A percentile compares a stretch with the other conserved stretches of the same genome.
phyloP scores from a whole-genome alignment of 1,284 basidiomycete species.

The Coniferiporia weirii region DNA sequence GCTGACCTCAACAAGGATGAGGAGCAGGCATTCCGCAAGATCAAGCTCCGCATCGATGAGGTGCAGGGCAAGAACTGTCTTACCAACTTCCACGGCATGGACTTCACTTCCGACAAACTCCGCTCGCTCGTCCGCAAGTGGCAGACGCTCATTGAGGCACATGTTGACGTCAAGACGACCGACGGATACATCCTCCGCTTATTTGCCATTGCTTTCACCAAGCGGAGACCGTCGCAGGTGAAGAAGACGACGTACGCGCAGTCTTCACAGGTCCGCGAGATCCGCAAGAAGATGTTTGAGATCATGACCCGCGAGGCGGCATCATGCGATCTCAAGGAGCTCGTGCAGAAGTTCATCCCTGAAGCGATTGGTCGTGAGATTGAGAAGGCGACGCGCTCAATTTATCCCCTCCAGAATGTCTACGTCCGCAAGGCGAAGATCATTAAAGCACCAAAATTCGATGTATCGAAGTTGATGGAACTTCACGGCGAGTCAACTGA shows the following conservation, averaged over 20 bases:
- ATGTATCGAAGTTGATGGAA: slow-evolving; percentile 91
- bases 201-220: slow-evolving; percentile 99
- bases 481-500: slow-evolving; percentile 93
- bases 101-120: slow-evolving; percentile 99
- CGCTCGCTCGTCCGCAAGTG: slow-evolving; percentile 99
- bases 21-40: slow-evolving; percentile 99
- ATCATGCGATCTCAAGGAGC: slow-evolving; percentile 95
- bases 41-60: slow-evolving; percentile 97
- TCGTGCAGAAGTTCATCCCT: slow-evolving; percentile 98
- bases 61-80: slow-evolving; percentile 99
- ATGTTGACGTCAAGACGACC: slow-evolving; percentile 98
- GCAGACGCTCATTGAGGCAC: slow-evolving; percentile 98
- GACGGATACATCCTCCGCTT: slow-evolving; percentile 99
- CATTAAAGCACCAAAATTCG: slow-evolving; percentile 96
- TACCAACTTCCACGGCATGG: slow-evolving; percentile 99
- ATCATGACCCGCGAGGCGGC: slow-evolving; percentile 97
- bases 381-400: slow-evolving; percentile 94
- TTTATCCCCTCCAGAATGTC: slow-evolving; percentile 98
- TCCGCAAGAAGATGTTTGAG: slow-evolving; percentile 99
- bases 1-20: slow-evolving; percentile 99
- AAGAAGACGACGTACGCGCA: slow-evolving; percentile 99
- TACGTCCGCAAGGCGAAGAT: slow-evolving; percentile 98
- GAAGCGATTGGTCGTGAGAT: slow-evolving; percentile 99
- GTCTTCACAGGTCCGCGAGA: slow-evolving; percentile 92
- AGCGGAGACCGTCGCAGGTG: slow-evolving; percentile 94